Evolutionary conservation across 257 asterid genomes (phyloP).

Genomic region (Solanum etuberosum): DNA sequence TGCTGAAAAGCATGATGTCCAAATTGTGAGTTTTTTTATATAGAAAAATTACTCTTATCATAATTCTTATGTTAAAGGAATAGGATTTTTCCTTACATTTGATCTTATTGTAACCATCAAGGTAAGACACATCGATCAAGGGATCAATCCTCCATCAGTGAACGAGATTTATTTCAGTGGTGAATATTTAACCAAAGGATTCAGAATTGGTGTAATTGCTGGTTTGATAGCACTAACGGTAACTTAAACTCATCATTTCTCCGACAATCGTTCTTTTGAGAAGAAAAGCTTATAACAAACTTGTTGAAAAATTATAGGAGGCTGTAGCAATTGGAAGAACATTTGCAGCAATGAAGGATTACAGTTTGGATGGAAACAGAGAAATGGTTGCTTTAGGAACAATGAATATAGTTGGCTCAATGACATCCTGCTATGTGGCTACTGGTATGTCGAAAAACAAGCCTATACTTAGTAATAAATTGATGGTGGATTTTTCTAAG

Average conservation of each 20-base stretch:
- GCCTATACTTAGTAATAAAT: not conserved
- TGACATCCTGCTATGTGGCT: slow-evolving; percentile 65
- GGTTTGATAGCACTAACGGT: slow-evolving; percentile 64
- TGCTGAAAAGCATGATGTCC: slow-evolving; percentile 59
- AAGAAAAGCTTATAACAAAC: not conserved
- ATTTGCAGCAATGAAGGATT: slow-evolving; percentile 68
- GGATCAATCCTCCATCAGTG: slow-evolving; percentile 53
- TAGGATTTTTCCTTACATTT: not conserved
- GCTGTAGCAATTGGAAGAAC: slow-evolving; percentile 79
- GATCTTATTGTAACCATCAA: not conserved
- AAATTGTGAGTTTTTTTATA: slow-evolving; percentile 31
- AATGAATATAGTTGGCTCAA: slow-evolving; percentile 62
- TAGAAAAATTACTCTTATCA: not conserved
- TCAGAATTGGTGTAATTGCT: slow-evolving; percentile 47
- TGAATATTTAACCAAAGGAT: slow-evolving; percentile 35
- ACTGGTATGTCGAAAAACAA: slow-evolving; percentile 33
- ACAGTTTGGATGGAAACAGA: slow-evolving; percentile 63
- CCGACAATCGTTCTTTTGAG: not conserved
- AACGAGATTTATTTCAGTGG: slow-evolving; percentile 46
- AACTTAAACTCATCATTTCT: slow-evolving; percentile 2
- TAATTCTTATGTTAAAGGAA: not conserved
- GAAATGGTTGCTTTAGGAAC: slow-evolving; percentile 80
- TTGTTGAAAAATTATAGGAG: slow-evolving; percentile 30
- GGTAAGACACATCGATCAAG: slow-evolving; percentile 43
- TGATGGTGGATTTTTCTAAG: not conserved